Conservation (phyloP, 345 rosid genomes). For the Eucalyptus leucophloia region DNA sequence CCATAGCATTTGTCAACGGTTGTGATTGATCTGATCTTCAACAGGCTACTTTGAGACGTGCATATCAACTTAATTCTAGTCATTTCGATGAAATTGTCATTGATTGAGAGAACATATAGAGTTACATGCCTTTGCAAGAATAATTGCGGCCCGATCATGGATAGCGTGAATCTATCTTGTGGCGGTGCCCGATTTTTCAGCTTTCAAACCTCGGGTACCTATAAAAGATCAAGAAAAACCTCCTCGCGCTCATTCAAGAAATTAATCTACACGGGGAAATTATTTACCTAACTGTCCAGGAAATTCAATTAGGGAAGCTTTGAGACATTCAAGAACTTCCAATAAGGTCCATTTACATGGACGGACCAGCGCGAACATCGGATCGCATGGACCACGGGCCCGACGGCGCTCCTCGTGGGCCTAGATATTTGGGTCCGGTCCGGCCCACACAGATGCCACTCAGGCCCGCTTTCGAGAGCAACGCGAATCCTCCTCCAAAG, state of each 20-base stretch:
- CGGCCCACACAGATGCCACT: fast-evolving
- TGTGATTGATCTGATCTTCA: neutral
- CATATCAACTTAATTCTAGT: neutral
- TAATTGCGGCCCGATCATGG: neutral
- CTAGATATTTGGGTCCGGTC: neutral
- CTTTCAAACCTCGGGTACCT: neutral
- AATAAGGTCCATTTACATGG: neutral
- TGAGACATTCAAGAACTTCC: neutral
- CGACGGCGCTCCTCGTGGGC: neutral
- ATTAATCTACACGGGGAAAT: neutral
- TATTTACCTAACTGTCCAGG: neutral
- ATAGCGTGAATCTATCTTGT: neutral
- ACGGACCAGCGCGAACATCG: neutral
- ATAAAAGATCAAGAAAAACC: neutral
- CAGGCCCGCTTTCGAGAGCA: neutral
- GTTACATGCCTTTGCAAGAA: fast-evolving
- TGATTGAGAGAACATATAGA: neutral
- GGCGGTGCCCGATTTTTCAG: neutral
- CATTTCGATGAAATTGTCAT: fast-evolving
- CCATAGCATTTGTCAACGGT: neutral
- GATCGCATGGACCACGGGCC: neutral
- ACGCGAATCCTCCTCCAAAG: neutral
- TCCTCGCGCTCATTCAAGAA: neutral
- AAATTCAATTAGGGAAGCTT: neutral
- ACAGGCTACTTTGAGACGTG: neutral